phyloP scores from a whole-genome alignment of 345 rosid genomes.

The Raphanus sativus region DNA sequence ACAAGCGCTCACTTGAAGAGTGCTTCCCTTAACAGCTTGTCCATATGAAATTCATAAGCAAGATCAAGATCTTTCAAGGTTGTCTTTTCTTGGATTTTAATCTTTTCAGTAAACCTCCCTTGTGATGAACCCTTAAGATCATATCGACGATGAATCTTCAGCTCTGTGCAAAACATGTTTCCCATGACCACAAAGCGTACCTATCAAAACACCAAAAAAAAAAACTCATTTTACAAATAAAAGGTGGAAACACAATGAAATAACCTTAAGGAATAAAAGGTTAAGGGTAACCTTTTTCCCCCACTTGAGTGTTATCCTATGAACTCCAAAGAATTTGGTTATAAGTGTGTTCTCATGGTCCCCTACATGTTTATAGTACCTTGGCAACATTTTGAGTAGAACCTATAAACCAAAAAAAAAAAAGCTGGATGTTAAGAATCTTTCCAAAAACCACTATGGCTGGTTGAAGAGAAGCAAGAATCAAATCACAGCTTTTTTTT shows the following conservation, averaged over 20 bases:
- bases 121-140: constrained; percentile 91
- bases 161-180: constrained; percentile 97
- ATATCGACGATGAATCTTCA: constrained; percentile 82
- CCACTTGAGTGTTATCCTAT: constrained; percentile 68
- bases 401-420: constrained; percentile 51
- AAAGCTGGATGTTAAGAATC: neutral
- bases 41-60: constrained; percentile 81
- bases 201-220: constrained; percentile 41
- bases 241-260: neutral
- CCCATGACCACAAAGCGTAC: constrained; percentile 99
- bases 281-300: constrained; percentile 61
- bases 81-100: constrained; percentile 62
- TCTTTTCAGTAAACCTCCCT: constrained; percentile 75
- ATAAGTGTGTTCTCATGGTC: constrained; percentile 87
- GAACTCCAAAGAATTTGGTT: constrained; percentile 91
- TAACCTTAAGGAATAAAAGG: neutral
- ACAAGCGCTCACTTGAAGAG: constrained; percentile 67
- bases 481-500: constrained; percentile 6
- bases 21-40: constrained; percentile 67
- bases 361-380: constrained; percentile 70
- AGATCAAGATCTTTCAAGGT: constrained; percentile 92
- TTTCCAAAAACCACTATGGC: neutral
- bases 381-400: constrained; percentile 78
- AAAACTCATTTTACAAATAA: constrained; percentile 13
- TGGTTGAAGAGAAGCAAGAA: neutral